Evolutionary conservation across 2,329 filamentous ascomycete genomes (phyloP).

Genomic region (Xylaria multiplex): DNA sequence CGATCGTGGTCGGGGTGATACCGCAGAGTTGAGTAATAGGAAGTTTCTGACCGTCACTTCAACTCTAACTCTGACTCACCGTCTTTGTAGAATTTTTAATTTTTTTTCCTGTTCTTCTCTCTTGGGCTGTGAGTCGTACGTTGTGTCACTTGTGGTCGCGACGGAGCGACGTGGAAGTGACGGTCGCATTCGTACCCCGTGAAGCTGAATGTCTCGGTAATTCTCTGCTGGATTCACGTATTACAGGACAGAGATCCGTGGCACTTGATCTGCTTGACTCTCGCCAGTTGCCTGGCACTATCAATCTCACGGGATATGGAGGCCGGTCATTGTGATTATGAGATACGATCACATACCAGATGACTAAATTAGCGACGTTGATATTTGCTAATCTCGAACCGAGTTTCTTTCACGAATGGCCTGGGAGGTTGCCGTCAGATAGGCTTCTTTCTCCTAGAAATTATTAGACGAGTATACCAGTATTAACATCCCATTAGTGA

Average conservation of each 20-base stretch:
- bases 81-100: not conserved
- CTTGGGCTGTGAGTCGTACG: not conserved
- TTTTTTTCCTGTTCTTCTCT: no score
- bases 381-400: not conserved
- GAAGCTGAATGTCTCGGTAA: not conserved
- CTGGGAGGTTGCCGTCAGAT: not conserved
- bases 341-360: not conserved
- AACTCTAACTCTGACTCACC: constrained; percentile 18
- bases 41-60: not conserved
- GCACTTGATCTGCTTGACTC: not conserved
- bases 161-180: not conserved
- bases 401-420: not conserved
- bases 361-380: not conserved
- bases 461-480: not conserved
- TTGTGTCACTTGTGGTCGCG: not conserved
- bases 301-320: not conserved
- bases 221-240: not conserved
- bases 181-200: not conserved
- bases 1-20: not conserved
- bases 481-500: not conserved
- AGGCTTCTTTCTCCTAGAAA: not conserved
- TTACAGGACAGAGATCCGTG: not conserved
- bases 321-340: not conserved
- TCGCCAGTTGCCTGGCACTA: not conserved
- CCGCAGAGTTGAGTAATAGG: not conserved